phyloP scores from a whole-genome alignment of 169 alveolate species.

The Cryptosporidium ubiquitum region DNA sequence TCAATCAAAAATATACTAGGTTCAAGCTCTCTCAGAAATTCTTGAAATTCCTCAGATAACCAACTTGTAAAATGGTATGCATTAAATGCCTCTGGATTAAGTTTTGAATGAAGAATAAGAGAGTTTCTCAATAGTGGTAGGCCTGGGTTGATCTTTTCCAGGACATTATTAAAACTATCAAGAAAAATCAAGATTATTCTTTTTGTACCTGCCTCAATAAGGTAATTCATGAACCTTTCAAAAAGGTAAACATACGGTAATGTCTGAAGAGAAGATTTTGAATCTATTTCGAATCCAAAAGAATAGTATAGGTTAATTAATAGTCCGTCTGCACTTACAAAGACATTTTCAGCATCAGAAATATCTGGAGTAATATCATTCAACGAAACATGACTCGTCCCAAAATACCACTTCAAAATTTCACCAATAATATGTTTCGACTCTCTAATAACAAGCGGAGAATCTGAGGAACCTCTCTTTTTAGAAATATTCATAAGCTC shows the following conservation, averaged over 20 bases:
- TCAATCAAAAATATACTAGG: constrained; percentile 52
- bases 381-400: constrained; percentile 32
- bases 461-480: neutral
- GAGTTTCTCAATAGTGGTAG: constrained; percentile 23
- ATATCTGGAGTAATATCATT: constrained; percentile 69
- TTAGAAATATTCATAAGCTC: constrained; percentile 26
- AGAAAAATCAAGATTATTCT: constrained; percentile 36
- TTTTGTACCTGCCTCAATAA: constrained; percentile 68
- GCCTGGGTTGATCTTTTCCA: constrained; percentile 62
- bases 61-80: constrained; percentile 38
- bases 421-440: constrained; percentile 33
- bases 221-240: constrained; percentile 57
- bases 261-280: constrained; percentile 46
- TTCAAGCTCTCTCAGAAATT: constrained; percentile 24
- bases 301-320: constrained; percentile 44
- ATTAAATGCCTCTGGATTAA: constrained; percentile 28
- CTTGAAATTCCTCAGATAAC: constrained; percentile 52
- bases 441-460: constrained; percentile 31
- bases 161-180: constrained; percentile 9
- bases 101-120: constrained; percentile 29
- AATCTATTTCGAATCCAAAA: constrained; percentile 34
- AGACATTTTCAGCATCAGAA: constrained; percentile 67
- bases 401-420: constrained; percentile 65
- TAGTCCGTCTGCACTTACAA: constrained; percentile 65
- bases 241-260: constrained; percentile 53